Conservation (phyloP, 2,329 filamentous ascomycete species). For the Trichoderma lentiforme region DNA sequence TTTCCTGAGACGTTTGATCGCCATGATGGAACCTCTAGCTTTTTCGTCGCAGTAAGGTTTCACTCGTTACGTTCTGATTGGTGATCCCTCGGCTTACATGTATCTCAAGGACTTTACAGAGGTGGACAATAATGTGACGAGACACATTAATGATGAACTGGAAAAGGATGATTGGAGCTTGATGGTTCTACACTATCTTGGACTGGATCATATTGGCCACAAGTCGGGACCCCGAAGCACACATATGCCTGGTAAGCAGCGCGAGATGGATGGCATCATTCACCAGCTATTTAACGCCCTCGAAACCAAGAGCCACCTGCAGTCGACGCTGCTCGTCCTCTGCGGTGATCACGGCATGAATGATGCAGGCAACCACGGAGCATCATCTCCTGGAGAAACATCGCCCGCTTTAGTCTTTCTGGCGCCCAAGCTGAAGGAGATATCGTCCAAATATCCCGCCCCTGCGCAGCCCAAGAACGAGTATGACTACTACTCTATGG, state of each 20-base stretch:
- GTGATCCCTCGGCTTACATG: not conserved
- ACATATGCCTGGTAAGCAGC: constrained; percentile 90
- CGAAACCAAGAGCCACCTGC: constrained; percentile 64
- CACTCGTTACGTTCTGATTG: not conserved
- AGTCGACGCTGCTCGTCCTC: constrained; percentile 77
- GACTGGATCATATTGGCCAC: constrained; percentile 95
- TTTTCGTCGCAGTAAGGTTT: constrained; percentile 88
- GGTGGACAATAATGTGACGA: constrained; percentile 95
- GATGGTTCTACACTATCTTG: constrained; percentile 93
- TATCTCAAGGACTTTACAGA: constrained; percentile 81
- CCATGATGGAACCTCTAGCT: constrained; percentile 90
- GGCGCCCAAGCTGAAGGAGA: constrained; percentile 70
- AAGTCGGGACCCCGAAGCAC: constrained; percentile 86
- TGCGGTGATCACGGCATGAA: constrained; percentile 99
- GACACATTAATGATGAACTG: constrained; percentile 78
- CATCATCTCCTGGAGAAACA: constrained; percentile 89
- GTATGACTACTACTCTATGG: constrained; percentile 76
- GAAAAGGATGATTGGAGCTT: constrained; percentile 79
- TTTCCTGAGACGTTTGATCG: constrained; percentile 87
- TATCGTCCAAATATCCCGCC: constrained; percentile 43
- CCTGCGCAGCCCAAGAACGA: constrained; percentile 63
- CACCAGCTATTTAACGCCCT: constrained; percentile 73
- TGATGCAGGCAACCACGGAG: constrained; percentile 93
- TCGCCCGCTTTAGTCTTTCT: constrained; percentile 90
- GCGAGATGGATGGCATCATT: constrained; percentile 87